phyloP scores from a whole-genome alignment of 2,329 filamentous ascomycete species.

The Apiospora sp. region DNA sequence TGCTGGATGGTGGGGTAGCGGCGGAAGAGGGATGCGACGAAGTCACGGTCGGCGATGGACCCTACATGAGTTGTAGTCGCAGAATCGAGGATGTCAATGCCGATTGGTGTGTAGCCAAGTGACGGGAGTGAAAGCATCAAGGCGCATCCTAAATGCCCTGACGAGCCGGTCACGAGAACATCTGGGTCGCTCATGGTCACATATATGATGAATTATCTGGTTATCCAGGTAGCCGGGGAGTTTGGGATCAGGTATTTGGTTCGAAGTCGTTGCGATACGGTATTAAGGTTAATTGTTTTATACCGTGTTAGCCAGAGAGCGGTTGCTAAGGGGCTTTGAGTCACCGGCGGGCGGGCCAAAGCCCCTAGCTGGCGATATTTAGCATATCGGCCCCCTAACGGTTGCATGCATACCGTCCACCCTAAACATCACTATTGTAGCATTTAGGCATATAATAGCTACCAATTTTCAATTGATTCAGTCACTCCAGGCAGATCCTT shows the following conservation, averaged over 20 bases:
- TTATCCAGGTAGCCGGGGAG: background rate
- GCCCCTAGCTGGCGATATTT: background rate
- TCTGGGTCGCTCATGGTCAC: slow-evolving; percentile 30
- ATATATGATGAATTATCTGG: background rate
- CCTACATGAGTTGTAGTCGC: slow-evolving; percentile 47
- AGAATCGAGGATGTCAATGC: slow-evolving; percentile 52
- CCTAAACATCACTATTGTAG: background rate
- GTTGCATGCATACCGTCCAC: background rate
- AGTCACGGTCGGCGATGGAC: slow-evolving; percentile 46
- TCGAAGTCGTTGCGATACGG: slow-evolving; percentile 1
- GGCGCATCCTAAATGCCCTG: slow-evolving; percentile 55
- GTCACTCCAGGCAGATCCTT: background rate
- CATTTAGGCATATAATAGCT: background rate
- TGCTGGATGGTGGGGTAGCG: slow-evolving; percentile 45
- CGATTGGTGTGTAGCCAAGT: slow-evolving; percentile 50
- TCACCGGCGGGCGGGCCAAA: background rate
- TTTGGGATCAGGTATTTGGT: background rate
- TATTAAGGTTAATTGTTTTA: background rate
- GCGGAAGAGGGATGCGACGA: slow-evolving; percentile 44
- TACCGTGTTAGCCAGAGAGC: background rate
- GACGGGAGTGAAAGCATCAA: slow-evolving; percentile 52
- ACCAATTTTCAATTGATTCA: background rate
- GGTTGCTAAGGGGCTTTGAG: background rate
- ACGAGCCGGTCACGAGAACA: slow-evolving; percentile 55
- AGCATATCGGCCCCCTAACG: background rate